These are phyloP conservation scores for Colletotrichum sp. DNA, from an alignment of 2,329 filamentous ascomycete genomes.

Conservation along the genomic window DNA sequence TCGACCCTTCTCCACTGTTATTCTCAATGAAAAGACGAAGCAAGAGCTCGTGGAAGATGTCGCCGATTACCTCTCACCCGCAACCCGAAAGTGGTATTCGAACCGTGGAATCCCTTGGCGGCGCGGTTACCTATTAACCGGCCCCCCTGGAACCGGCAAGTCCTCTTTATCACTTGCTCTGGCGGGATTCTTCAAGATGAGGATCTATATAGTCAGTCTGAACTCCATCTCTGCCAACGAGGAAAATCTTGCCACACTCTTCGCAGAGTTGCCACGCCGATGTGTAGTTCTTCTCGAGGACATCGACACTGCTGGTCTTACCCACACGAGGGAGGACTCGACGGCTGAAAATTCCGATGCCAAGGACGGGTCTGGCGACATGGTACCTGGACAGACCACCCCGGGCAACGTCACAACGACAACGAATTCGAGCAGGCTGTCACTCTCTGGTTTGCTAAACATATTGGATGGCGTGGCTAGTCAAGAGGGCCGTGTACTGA, in stretches of 20 bases:
- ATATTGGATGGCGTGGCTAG: conserved; percentile 77
- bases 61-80: conserved; percentile 66
- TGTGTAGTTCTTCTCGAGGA: conserved; percentile 80
- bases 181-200: conserved; percentile 72
- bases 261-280: conserved; percentile 69
- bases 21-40: conserved; percentile 67
- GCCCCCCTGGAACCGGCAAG: conserved; percentile 82
- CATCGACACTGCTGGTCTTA: conserved; percentile 75
- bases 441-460: conserved; percentile 80
- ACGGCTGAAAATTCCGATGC: conserved; percentile 1
- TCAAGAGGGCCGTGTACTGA: conserved; percentile 66
- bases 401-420: conserved; percentile 30
- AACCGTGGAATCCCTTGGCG: conserved; percentile 86
- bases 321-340: conserved; percentile 56
- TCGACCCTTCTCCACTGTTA: conserved; percentile 69
- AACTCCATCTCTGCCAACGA: conserved; percentile 68
- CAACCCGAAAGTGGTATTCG: conserved; percentile 78
- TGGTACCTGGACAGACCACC: conserved; percentile 38
- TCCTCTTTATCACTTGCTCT: conserved; percentile 74
- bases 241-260: conserved; percentile 68
- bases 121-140: conserved; percentile 81
- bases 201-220: conserved; percentile 75
- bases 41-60: conserved; percentile 64
- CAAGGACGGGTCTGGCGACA: conserved; percentile 27
- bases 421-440: conserved; percentile 49